phyloP scores from a whole-genome alignment of 2,329 filamentous ascomycete species.

The Hymenoscyphus occultus region DNA sequence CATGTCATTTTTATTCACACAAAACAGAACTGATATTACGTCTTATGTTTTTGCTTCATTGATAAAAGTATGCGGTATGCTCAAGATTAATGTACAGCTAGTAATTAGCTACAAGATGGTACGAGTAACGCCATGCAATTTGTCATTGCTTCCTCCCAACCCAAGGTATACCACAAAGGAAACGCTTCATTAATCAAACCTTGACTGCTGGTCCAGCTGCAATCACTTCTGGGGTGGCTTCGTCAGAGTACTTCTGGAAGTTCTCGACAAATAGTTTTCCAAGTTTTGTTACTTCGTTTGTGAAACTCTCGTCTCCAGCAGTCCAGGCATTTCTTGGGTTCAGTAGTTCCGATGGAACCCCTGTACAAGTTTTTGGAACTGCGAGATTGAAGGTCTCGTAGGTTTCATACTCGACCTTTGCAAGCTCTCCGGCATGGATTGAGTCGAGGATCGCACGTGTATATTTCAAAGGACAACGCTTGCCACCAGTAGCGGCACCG shows the following conservation, averaged over 20 bases:
- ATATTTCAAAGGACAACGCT: conserved; percentile 97
- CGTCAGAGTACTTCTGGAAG: conserved; percentile 90
- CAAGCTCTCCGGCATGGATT: conserved; percentile 95
- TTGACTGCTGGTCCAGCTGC: conserved; percentile 53
- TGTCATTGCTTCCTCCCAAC: conserved; percentile 16
- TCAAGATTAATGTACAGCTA: conserved; percentile 15
- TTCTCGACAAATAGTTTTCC: conserved; percentile 90
- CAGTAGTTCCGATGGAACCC: conserved; percentile 85
- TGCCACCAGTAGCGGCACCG: conserved; percentile 84
- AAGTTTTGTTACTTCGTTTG: conserved; percentile 84
- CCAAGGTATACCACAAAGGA: conserved; percentile 8
- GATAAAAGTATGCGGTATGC: conserved; percentile 10
- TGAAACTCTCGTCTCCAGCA: conserved; percentile 75
- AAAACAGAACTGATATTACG: not conserved
- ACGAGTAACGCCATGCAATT: conserved; percentile 28
- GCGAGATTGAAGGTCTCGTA: conserved; percentile 97
- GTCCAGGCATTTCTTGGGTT: conserved; percentile 96
- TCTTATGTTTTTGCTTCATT: conserved; percentile 9
- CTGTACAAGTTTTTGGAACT: conserved; percentile 88
- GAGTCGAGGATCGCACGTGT: conserved; percentile 97
- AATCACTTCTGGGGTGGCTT: conserved; percentile 78
- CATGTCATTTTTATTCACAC: not conserved
- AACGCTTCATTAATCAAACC: conserved; percentile 4
- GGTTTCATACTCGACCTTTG: conserved; percentile 87
- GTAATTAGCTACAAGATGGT: conserved; percentile 11